A percentile compares a stretch with the other conserved stretches of the same genome.
phyloP scores from a whole-genome alignment of 768 basidiomycete species.

The Boletus pseudopeckii region DNA sequence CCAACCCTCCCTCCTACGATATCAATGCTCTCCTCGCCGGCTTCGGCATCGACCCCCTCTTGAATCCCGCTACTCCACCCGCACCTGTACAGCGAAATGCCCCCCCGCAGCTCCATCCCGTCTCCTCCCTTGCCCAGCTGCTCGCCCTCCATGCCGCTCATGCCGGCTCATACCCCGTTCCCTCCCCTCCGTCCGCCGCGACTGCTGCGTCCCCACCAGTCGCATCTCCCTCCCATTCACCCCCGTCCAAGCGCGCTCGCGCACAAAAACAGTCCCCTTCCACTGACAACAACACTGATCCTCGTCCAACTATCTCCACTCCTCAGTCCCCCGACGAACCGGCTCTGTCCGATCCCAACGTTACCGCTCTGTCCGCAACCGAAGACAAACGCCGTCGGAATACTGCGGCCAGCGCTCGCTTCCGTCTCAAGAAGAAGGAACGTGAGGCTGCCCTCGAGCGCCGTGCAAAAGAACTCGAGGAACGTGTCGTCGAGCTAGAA shows the following conservation, averaged over 20 bases:
- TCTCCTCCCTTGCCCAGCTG: constrained; percentile 68
- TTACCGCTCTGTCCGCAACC: constrained; percentile 43
- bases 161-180: constrained; percentile 19
- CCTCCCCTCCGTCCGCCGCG: constrained; percentile 15
- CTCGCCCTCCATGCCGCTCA: constrained; percentile 56
- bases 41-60: constrained; percentile 44
- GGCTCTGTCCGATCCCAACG: constrained; percentile 8
- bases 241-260: constrained; percentile 49
- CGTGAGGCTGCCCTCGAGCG: constrained; percentile 85
- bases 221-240: constrained; percentile 17
- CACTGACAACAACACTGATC: constrained; percentile 8
- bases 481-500: constrained; percentile 76
- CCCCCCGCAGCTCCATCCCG: constrained; percentile 15
- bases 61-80: constrained; percentile 28
- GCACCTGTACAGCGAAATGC: constrained; percentile 28
- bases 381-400: constrained; percentile 95
- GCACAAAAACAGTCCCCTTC: constrained; percentile 49
- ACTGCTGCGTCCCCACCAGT: constrained; percentile 13
- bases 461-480: constrained; percentile 80
- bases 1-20: constrained; percentile 47
- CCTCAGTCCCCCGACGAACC: constrained; percentile 30
- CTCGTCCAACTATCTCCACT: constrained; percentile 27
- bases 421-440: constrained; percentile 95
- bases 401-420: constrained; percentile 89
- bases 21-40: constrained; percentile 35